Evolutionary conservation across 306 rosid genomes (phyloP), one percentile per base, ranked within the genome.

Genomic region (Gillenia trifoliata): DNA sequence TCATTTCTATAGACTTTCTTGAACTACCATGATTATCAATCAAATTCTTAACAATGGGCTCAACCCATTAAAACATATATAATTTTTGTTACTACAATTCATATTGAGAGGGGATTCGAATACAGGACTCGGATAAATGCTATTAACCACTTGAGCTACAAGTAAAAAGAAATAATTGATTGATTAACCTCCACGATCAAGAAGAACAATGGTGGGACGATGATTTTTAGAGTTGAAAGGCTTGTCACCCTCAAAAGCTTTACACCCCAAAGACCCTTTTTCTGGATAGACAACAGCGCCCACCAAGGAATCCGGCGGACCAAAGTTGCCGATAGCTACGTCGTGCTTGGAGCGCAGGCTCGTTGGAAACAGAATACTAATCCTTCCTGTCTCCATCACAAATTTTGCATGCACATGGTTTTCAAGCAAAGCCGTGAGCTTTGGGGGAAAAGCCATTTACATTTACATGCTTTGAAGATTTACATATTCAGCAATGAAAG

Each of bases 161-260:
- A n/a, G 0, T 12, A 50, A 13, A 63, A 17, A 77, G 28, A 68
- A n/a, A n/a, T n/a, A n/a, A 70, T 12, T n/a, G 30, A 7, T 30
- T 54, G 22, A 47, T 11, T 28, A 85, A 91, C 98, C 96, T 87
- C 94, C 98, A 63, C 98, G 98, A 78, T 93, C 96, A 84, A 93
- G 77, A 43, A 93, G 88, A 80, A 87, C 76, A 66, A 93, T 22
- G 69, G 80, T 79, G 28, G 97, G 89, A 15, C 89, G 93, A 68
- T 30, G 8, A 29, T 71, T 31, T 1, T 45, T 63, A 60, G 86
- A 64, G 65, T 82, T 89, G 77, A 89, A 91, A 34, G 91, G 92
- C 85, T 82, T 91, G 63, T 87, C 91, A 36, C 92, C 93, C 1
- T 88, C 88, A 61, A 91, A 93, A 20, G 83, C 84, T 19, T 81